Evolutionary conservation across 2,329 filamentous ascomycete genomes (phyloP).

Genomic region (Aquanectria penicillioides): DNA sequence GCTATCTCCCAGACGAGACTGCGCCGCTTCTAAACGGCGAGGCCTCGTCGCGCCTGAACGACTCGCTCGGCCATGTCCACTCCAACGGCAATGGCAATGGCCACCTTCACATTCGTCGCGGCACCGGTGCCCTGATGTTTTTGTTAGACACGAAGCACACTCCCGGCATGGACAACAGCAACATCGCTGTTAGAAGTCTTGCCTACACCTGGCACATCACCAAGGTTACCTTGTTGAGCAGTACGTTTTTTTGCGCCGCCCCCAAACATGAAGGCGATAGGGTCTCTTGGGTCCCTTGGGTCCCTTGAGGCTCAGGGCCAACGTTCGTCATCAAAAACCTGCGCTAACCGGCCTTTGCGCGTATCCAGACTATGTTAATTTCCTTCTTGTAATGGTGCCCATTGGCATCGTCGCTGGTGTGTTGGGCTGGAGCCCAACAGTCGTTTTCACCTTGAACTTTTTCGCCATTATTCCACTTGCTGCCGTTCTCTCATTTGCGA

Average conservation of each 20-base stretch:
- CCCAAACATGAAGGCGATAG: too few species aligned
- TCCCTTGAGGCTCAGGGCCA: too few species aligned
- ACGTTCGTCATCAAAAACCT: too few species aligned
- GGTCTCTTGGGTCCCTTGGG: too few species aligned
- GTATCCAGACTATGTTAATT: slow-evolving; percentile 68
- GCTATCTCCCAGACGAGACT: slow-evolving; percentile 46
- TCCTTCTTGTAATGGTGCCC: slow-evolving; percentile 78
- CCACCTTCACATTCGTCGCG: slow-evolving; percentile 35
- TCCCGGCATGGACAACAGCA: slow-evolving; percentile 62
- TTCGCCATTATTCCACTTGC: slow-evolving; percentile 82
- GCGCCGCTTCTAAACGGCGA: slow-evolving; percentile 56
- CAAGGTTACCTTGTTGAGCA: slow-evolving; percentile 68
- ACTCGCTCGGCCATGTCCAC: slow-evolving; percentile 26
- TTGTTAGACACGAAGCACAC: slow-evolving; percentile 61
- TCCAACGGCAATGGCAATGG: slow-evolving; percentile 33
- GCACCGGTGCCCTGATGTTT: slow-evolving; percentile 47
- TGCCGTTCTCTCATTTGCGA: slow-evolving; percentile 78
- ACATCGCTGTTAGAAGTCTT: slow-evolving; percentile 54
- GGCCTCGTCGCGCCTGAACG: slow-evolving; percentile 36
- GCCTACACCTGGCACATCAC: slow-evolving; percentile 64
- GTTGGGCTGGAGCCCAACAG: slow-evolving; percentile 70
- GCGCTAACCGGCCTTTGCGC: slow-evolving; percentile 12
- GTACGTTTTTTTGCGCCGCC: slow-evolving; percentile 54
- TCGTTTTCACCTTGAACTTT: slow-evolving; percentile 82
- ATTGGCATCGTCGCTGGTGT: slow-evolving; percentile 75